Base-by-base conservation (phyloP, 108 stramenopile species). In the Nitzschia putrida region DNA sequence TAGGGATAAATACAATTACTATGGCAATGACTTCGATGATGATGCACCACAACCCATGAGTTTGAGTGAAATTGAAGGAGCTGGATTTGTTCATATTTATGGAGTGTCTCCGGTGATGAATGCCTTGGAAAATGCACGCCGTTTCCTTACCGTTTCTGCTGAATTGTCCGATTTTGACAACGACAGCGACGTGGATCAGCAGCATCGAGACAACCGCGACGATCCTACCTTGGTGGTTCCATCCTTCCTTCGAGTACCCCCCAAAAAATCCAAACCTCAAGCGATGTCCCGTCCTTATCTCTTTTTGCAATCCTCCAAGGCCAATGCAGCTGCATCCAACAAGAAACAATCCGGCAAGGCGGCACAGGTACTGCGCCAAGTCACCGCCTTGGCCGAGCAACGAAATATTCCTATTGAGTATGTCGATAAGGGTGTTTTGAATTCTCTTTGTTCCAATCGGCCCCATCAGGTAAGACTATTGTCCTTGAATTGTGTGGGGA, bases 341-440 rank as follows among this genome's bases (percentile, higher is more conserved):
- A 71, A 73, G 50, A 74, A 84, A 20, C 78, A 76, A 24, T 66
- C 57, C 21, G 61, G 69, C 52, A 88, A 92, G 66, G 80, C 66
- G 3, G 66, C 74, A 44, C 74, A 83, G 18, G 85, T 85, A 18
- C 29, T 34, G 1, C 29, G 29, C 4, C 64, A 85, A 66, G 81
- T 90, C 21, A 16, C 82, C 13, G 53, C 76, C 0, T 72, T 92
- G 37, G 94, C 94, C 14, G 72, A 79, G 53, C 57, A 74, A 53
- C 74, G 66, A 4, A 64, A 63, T 6, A 47, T 92, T 34, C 88
- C 89, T 0, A 67, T 93, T 20, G 84, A 83, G 0, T 57, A 78
- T 53, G 85, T 89, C 13, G 95, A 96, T 53, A 93, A 93, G 80
- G 95, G 92, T 42, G 78, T 90, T 0, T 63, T 97, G 42, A 97